Conservation (phyloP, 2,329 filamentous ascomycete species). For the Colletotrichum caudatum region DNA sequence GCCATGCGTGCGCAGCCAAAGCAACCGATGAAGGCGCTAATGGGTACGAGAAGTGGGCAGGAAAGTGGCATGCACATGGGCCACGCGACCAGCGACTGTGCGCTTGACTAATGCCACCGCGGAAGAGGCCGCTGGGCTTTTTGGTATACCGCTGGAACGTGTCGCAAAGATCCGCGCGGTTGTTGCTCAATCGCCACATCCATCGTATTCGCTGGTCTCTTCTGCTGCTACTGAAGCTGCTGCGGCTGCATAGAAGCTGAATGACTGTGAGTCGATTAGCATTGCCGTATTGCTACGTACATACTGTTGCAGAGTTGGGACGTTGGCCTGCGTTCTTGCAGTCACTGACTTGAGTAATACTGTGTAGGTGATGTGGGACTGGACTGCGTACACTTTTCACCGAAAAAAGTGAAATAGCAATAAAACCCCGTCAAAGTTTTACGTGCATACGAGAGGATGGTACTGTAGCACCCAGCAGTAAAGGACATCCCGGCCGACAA, state of each 20-base stretch:
- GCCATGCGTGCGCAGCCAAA: constrained; percentile 13
- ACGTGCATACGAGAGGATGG: background rate
- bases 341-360: background rate
- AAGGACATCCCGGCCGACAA: background rate
- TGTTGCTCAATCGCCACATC: background rate
- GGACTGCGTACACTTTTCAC: background rate
- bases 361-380: background rate
- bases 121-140: constrained; percentile 21
- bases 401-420: background rate
- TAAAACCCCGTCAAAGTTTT: background rate
- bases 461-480: background rate
- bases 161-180: constrained; percentile 3
- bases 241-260: background rate
- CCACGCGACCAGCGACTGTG: constrained; percentile 21
- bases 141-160: background rate
- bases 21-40: background rate
- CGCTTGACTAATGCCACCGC: constrained; percentile 14
- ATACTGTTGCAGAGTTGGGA: background rate
- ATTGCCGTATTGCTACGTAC: background rate
- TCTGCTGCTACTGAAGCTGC: background rate
- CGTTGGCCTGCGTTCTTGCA: background rate
- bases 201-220: constrained; percentile 20
- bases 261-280: background rate
- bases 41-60: background rate
- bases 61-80: background rate